Evolutionary conservation across 1,284 basidiomycete species (phyloP), one percentile per base, ranked within the genome.

Genomic region (Coniferiporia sulphurascens): DNA sequence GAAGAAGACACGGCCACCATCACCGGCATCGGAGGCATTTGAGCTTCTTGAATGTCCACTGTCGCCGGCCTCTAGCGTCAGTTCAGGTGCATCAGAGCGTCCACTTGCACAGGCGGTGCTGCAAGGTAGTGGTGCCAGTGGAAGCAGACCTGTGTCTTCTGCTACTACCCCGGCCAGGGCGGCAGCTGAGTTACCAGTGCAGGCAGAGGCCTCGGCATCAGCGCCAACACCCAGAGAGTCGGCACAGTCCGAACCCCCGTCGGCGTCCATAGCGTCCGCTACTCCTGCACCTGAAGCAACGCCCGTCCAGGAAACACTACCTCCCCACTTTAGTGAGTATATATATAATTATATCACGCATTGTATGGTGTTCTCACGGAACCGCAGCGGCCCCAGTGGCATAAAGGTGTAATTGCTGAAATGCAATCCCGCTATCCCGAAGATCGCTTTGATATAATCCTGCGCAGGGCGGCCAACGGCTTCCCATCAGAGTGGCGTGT

Each of bases 401-500:
- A 94, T 21, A 73, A 76, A 22, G 68, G 70, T 34, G 86, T 89
- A 4, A 80, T 89, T 63, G 76, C 80, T 48, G 79, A 76, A 1
- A 83, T 94, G 75, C 85, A 88, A 67, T 71, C 73, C 13, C 83
- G 80, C 72, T 96, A 93, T 70, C 87, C 89, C 1, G 81, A 91
- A 62, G 95, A 98, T 70, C 83, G 74, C 56, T 94, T 98, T 68
- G 87, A 89, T 63, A 80, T 90, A 10, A 83, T 89, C n/a, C 74
- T 84, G 19, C 80, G 85, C 55, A 84, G 81, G 68, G 77, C 81
- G 12, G 74, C 75, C 10, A 77, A 80, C 56, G 76, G 73, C 6
- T 77, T 74, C 34, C 71, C 76, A 43, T 77, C 82, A 2, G 92
- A 95, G 71, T 98, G 95, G 95, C 82, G 95, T 19, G 83, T 98